A percentile compares a stretch with the other conserved stretches of the same genome.
Evolutionary conservation across 2,329 filamentous ascomycete species (phyloP).

Genomic region (Aspergillus sp.): DNA sequence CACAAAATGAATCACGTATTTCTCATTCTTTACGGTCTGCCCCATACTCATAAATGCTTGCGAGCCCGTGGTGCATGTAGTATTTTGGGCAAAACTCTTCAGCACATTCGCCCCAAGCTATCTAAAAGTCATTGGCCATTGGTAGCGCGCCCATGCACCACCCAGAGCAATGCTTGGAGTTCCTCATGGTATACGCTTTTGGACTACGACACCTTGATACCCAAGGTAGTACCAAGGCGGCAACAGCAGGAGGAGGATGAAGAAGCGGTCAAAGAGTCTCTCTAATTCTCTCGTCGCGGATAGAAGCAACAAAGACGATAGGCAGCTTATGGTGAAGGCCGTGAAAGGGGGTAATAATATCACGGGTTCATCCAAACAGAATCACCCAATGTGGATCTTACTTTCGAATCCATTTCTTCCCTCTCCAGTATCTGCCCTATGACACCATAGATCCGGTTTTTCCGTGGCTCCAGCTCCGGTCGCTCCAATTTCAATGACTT

Average conservation of each 20-base stretch:
- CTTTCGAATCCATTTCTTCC: slow-evolving; percentile 7
- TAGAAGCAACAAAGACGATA: not conserved
- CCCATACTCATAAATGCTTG: not conserved
- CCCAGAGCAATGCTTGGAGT: not conserved
- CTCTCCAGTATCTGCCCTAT: slow-evolving; percentile 13
- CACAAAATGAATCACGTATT: not conserved
- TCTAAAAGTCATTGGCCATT: not conserved
- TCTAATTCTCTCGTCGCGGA: not conserved
- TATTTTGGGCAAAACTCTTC: not conserved
- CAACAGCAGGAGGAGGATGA: not conserved
- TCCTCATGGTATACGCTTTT: not conserved
- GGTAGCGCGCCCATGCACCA: not conserved
- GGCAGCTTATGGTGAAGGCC: not conserved
- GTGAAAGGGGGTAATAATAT: not conserved
- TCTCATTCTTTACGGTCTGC: not conserved
- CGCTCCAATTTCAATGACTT: slow-evolving; percentile 1
- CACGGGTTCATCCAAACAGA: not conserved
- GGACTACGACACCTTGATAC: slow-evolving; percentile 1
- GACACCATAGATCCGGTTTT: slow-evolving; percentile 1
- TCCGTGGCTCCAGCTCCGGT: slow-evolving; percentile 8
- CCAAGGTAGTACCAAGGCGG: not conserved
- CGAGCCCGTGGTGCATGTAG: not conserved
- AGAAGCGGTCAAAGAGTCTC: slow-evolving; percentile 9
- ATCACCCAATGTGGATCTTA: not conserved
- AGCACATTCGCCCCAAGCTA: not conserved